Evolutionary conservation across 2,329 filamentous ascomycete genomes (phyloP), one percentile per base, ranked within the genome.

Genomic region (Cytospora schulzeri): DNA sequence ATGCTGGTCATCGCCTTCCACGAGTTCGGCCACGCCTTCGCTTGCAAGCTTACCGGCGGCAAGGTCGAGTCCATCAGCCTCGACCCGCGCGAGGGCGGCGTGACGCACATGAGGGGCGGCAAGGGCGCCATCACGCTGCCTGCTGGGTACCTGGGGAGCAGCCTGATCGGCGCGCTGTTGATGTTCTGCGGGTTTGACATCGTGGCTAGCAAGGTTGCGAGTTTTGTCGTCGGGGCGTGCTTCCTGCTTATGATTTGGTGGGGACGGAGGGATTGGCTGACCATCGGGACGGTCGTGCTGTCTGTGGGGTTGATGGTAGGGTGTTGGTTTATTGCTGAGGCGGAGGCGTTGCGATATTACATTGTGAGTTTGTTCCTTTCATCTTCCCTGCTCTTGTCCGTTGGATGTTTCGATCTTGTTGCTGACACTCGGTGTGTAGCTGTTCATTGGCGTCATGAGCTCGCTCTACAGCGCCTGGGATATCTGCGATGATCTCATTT

Each of bases 1-100:
- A 92, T 93, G 90, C 83, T 93, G 24, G 89, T 91, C 59, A 93
- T 93, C 68, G 91, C 91, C 45, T 93, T 93, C 75, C 91, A 93
- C 77, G 91, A 93, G 70, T 88, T 93, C 72, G 86, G 89, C 15
- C 91, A 93, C 76, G 91, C 91, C 57, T 85, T 92, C 70, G 87
- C 87, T 1, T 89, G 89, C 48, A 84, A 88, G 68, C 84, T 87
- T 66, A 93, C 91, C 0, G 91, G 91, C 62, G 91, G 91, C 5
- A 82, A 80, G 62, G 91, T 93, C 69, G 86, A 91, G 73, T 89
- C 86, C 48, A 92, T 93, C 71, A 88, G 84, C 26, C 83, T 92
- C 26, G 88, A 92, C 72, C 90, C 90, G 0, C 83, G 88, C 69
- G 91, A 93, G 77, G 91, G 91, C 66, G 91, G 91, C 66, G 90